A percentile compares a stretch with the other conserved stretches of the same genome.
Conservation (phyloP, 148 eudicot species). For the Chenopodium formosanum region DNA sequence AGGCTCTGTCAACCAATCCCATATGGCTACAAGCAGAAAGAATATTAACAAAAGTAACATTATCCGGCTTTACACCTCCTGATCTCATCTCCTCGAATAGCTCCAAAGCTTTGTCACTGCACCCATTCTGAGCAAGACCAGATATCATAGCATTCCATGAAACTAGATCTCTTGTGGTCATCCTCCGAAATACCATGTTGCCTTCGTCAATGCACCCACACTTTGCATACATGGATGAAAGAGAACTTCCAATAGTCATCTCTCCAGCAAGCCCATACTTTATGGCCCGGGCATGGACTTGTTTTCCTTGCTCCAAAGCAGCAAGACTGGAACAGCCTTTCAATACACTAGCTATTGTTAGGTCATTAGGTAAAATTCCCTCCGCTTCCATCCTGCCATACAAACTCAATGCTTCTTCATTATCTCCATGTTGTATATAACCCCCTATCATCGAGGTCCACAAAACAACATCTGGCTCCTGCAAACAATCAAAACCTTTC, state of each 20-base stretch:
- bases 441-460: conserved; percentile 74
- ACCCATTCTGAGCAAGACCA: conserved; percentile 60
- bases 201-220: conserved; percentile 61
- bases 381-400: conserved; percentile 51
- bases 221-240: conserved; percentile 61
- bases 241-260: conserved; percentile 56
- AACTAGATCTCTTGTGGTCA: conserved; percentile 45
- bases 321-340: conserved; percentile 65
- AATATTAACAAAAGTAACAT: conserved; percentile 57
- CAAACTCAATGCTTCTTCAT: conserved; percentile 51
- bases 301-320: conserved; percentile 67
- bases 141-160: conserved; percentile 73
- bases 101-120: conserved; percentile 46
- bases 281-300: conserved; percentile 54
- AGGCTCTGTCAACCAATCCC: conserved; percentile 55
- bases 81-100: conserved; percentile 57
- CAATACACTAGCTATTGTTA: conserved; percentile 48
- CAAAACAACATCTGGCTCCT: conserved; percentile 55
- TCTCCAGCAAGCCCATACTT: conserved; percentile 48
- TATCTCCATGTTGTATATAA: conserved; percentile 52
- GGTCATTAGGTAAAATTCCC: conserved; percentile 54
- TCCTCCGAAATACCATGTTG: conserved; percentile 40
- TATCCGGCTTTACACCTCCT: conserved; percentile 49
- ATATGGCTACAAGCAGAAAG: conserved; percentile 66
- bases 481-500: conserved; percentile 51